Conservation (phyloP, 202 grass and related monocot species). For the Miscanthus sacchariflorus region DNA sequence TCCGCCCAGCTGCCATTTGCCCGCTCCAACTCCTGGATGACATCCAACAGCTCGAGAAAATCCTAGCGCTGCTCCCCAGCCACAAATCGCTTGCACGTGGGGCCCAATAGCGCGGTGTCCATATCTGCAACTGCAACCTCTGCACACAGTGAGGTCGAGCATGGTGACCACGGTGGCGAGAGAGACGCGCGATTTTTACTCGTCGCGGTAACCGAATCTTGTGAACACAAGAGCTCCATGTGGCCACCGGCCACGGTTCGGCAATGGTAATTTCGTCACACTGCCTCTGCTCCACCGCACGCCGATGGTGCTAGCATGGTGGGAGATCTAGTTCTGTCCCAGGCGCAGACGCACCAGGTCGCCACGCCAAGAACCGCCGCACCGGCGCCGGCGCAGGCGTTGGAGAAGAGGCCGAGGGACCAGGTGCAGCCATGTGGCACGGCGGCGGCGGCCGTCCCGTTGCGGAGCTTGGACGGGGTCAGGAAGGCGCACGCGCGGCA, state of each 20-base stretch:
- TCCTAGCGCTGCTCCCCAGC: slow-evolving; percentile 47
- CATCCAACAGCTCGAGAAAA: slow-evolving; percentile 44
- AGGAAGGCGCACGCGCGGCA: slow-evolving; percentile 60
- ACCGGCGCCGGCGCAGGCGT: slow-evolving; percentile 1
- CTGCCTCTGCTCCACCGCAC: not conserved
- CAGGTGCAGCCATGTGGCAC: slow-evolving; percentile 45
- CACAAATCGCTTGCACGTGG: slow-evolving; percentile 47
- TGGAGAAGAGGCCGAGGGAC: slow-evolving; percentile 43
- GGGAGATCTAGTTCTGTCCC: slow-evolving; percentile 51
- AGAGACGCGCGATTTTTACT: slow-evolving; percentile 33
- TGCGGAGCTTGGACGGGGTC: slow-evolving; percentile 57
- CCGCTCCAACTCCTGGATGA: slow-evolving; percentile 49
- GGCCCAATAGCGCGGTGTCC: slow-evolving; percentile 1
- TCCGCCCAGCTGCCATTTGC: slow-evolving; percentile 44
- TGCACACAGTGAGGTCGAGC: not conserved
- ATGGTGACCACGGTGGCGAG: not conserved
- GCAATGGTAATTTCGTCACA: slow-evolving; percentile 28
- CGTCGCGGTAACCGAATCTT: slow-evolving; percentile 20
- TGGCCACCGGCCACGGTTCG: slow-evolving; percentile 20
- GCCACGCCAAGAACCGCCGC: slow-evolving; percentile 37
- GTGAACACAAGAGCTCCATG: slow-evolving; percentile 39
- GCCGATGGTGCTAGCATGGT: slow-evolving; percentile 55
- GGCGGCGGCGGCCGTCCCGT: not conserved
- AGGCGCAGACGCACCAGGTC: slow-evolving; percentile 48
- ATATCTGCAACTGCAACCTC: slow-evolving; percentile 10